These are phyloP conservation scores for Aspergillus amoenus DNA, from an alignment of 2,329 filamentous ascomycete genomes.

Conservation along the genomic window DNA sequence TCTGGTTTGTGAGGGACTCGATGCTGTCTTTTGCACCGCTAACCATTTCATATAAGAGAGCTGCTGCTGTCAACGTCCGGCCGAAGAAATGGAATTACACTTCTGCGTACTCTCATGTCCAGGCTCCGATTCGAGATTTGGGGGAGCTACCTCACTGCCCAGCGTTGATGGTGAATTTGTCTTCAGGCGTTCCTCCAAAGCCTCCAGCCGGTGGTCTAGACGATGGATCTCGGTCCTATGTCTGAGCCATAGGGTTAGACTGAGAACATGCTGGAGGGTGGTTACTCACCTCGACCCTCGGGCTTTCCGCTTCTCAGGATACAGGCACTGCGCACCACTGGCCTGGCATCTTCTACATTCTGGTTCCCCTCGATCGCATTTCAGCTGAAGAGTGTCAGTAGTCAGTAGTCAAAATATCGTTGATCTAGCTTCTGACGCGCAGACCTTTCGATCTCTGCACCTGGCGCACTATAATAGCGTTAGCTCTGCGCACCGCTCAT, in stretches of 20 bases:
- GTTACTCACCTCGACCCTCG: neutral
- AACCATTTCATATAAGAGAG: neutral
- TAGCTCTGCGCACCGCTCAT: neutral
- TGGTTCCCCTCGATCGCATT: slow-evolving; percentile 2
- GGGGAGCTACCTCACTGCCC: neutral
- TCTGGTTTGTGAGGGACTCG: neutral
- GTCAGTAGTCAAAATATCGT: no score
- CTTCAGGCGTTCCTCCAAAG: neutral
- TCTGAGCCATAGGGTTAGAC: neutral
- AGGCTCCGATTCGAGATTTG: neutral
- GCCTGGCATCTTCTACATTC: neutral
- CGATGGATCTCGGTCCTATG: neutral
- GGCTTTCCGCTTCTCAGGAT: neutral
- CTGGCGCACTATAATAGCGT: neutral
- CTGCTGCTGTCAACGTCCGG: neutral
- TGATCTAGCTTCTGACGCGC: neutral
- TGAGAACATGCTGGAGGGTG: neutral
- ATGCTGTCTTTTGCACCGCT: slow-evolving; percentile 5
- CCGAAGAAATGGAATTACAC: no score
- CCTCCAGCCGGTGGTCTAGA: slow-evolving; percentile 1
- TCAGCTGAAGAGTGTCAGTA: neutral
- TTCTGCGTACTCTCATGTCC: neutral
- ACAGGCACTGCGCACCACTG: neutral
- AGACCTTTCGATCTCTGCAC: slow-evolving; percentile 4
- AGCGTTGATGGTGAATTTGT: no score